Percentiles rank a stretch among this genome's conserved stretches.
phyloP scores from a whole-genome alignment of 805 yeast species.

The Sporopachydermia lactativora region DNA sequence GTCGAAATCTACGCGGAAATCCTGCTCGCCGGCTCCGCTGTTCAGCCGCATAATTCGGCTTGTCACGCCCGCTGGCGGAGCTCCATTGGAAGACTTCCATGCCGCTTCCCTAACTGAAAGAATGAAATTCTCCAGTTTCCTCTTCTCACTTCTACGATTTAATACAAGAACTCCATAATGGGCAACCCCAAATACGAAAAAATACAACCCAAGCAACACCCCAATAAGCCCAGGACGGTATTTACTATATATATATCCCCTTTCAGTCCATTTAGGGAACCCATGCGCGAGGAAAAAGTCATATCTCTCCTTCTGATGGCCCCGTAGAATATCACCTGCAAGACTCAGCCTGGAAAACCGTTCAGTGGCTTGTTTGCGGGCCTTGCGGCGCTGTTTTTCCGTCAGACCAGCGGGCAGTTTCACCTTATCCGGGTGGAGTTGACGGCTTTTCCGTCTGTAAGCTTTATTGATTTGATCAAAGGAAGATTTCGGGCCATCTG shows the following conservation, averaged over 20 bases:
- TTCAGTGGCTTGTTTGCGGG: slow-evolving; percentile 40
- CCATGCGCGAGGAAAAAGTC: slow-evolving; percentile 77
- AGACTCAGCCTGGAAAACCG: slow-evolving; percentile 67
- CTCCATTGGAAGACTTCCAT: slow-evolving; percentile 32
- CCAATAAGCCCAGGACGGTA: slow-evolving; percentile 53
- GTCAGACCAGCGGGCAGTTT: slow-evolving; percentile 20
- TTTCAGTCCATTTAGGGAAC: slow-evolving; percentile 70
- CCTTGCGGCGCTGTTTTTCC: slow-evolving; percentile 9
- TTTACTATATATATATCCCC: slow-evolving; percentile 46
- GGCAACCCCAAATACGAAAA: slow-evolving; percentile 32
- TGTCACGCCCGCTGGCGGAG: slow-evolving; percentile 28
- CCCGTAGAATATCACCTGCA: slow-evolving; percentile 60
- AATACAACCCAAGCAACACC: slow-evolving; percentile 34
- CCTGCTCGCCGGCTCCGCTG: slow-evolving; percentile 30
- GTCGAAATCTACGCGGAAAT: slow-evolving; percentile 39
- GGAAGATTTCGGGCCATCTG: slow-evolving; percentile 26
- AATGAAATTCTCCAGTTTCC: slow-evolving; percentile 38
- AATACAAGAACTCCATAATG: slow-evolving; percentile 46
- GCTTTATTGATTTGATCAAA: slow-evolving; percentile 66
- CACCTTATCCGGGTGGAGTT: slow-evolving; percentile 84
- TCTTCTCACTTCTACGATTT: slow-evolving; percentile 40
- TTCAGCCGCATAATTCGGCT: slow-evolving; percentile 28
- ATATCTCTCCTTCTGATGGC: slow-evolving; percentile 49
- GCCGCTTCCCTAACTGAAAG: slow-evolving; percentile 38
- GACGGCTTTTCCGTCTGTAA: slow-evolving; percentile 65